Conservation (phyloP, 2,329 filamentous ascomycete species). For the Blumeria hordei region DNA sequence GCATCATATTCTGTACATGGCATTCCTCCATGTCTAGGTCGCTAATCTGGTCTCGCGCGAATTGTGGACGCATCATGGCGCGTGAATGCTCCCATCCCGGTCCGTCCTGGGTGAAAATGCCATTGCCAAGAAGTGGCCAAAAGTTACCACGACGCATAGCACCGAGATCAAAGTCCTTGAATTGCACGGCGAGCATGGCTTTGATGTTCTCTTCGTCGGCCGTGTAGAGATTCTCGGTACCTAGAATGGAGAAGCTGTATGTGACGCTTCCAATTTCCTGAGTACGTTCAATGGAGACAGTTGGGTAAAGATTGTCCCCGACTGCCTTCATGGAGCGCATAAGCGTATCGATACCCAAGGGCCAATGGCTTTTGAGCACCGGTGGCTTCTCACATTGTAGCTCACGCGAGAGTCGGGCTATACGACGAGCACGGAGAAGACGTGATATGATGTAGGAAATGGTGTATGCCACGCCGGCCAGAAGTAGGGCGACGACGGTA, state of each 20-base stretch:
- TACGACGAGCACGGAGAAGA: constrained; percentile 6
- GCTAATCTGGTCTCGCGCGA: constrained; percentile 29
- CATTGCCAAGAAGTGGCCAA: constrained; percentile 11
- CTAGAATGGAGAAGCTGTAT: constrained; percentile 9
- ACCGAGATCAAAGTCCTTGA: constrained; percentile 24
- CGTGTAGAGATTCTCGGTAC: constrained; percentile 7
- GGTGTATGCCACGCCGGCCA: constrained; percentile 5
- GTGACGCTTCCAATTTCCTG: constrained; percentile 15
- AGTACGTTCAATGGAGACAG: constrained; percentile 13
- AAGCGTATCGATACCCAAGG: constrained; percentile 12
- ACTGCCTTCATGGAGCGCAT: constrained; percentile 8
- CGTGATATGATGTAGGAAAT: constrained; percentile 5
- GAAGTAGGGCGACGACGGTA: not conserved
- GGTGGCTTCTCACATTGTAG: constrained; percentile 11
- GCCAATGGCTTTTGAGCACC: constrained; percentile 6
- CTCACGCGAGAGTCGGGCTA: constrained; percentile 7
- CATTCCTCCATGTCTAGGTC: constrained; percentile 48
- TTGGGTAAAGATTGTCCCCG: constrained; percentile 8
- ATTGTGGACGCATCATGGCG: constrained; percentile 28
- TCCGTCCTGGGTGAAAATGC: constrained; percentile 15
- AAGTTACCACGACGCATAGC: constrained; percentile 32
- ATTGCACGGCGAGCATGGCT: constrained; percentile 26
- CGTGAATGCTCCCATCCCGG: constrained; percentile 12
- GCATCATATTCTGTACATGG: constrained; percentile 32
- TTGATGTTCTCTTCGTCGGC: constrained; percentile 24